Base-by-base conservation (phyloP, 164 flowering plant genomes). In the Cinnamomum micranthum region DNA sequence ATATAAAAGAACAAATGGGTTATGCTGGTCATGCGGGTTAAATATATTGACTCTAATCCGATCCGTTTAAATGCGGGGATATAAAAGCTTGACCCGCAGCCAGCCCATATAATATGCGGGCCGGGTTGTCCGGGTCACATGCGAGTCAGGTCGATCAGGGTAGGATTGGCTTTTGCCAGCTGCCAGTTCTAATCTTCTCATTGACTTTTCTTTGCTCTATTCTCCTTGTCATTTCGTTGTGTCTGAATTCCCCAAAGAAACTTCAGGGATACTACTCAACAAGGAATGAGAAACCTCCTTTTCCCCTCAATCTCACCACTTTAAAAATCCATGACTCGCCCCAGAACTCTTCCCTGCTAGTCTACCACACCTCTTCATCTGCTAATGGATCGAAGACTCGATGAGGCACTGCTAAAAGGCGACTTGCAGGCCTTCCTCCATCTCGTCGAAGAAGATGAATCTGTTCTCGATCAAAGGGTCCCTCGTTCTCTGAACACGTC, bases 361-460 rank as follows among this genome's bases (percentile, higher is more conserved):
- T 67, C 69, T 4, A 17, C 69, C 28, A 28, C n/a, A 67, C 60
- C 60, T 28, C 41, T 35, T 14, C 41, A 28, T 20, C 50, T 67
- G 41, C 11, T 33, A 35, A 77, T 80, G 82, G 80, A 80, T 72
- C 17, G 67, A 10, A 63, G 75, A 55, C 77, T 80, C 22, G 3
- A 20, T 1, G 71, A 80, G 59, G 73, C 80, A 9, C 19, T 55
- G 7, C 17, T 35, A 15, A 27, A 24, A n/a, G 73, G 76, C 28
- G 76, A 80, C 35, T 27, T 60, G 6, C 6, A 35, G 1, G 50
- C 62, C 4, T 68, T 80, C 24, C 20, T n/a, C 27, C 19, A 28
- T 5, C 47, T 78, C n/a, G 50, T 71, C 13, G 63, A 27, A 62
- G 75, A 74, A 11, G 62, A 76, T 15, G 65, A 74, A 19, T 24